Percentiles rank a stretch among this genome's conserved stretches.
These are phyloP conservation scores for Trichosanthes cucumerina DNA, from an alignment of 306 rosid species.

Conservation along the genomic window DNA sequence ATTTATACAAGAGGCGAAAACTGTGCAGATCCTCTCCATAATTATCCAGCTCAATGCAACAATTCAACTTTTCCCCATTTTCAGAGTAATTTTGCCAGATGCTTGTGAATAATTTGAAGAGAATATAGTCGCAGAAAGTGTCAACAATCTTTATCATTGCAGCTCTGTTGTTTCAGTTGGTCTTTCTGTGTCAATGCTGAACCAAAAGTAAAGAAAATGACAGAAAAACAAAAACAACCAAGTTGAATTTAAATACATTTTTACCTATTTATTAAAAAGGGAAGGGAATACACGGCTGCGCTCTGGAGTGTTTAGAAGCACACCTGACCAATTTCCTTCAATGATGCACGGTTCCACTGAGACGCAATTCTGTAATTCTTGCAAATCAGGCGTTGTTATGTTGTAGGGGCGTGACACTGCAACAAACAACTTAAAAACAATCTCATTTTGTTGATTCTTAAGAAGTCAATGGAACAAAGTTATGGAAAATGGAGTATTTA, in stretches of 20 bases:
- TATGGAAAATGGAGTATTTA: not conserved
- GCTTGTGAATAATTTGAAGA: not conserved
- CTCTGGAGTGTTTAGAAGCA: conserved; percentile 19
- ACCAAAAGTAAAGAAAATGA: not conserved
- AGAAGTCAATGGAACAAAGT: not conserved
- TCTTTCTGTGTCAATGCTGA: conserved; percentile 1
- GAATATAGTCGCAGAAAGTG: not conserved
- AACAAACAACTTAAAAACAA: not conserved
- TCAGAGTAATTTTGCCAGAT: not conserved
- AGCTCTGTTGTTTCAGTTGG: not conserved
- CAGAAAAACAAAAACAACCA: not conserved
- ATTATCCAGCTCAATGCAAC: not conserved
- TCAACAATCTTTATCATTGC: not conserved
- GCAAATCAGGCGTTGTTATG: not conserved
- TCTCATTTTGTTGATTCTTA: not conserved
- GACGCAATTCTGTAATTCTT: not conserved
- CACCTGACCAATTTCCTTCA: conserved; percentile 26
- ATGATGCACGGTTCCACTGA: conserved; percentile 23
- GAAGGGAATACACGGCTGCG: conserved; percentile 26
- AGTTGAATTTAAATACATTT: not conserved
- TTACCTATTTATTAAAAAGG: conserved; percentile 13
- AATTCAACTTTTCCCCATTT: not conserved
- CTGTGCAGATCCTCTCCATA: not conserved
- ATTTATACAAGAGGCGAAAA: not conserved
- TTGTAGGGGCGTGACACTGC: not conserved